Conservation (phyloP, 768 basidiomycete genomes). For the Suillus discolor region DNA sequence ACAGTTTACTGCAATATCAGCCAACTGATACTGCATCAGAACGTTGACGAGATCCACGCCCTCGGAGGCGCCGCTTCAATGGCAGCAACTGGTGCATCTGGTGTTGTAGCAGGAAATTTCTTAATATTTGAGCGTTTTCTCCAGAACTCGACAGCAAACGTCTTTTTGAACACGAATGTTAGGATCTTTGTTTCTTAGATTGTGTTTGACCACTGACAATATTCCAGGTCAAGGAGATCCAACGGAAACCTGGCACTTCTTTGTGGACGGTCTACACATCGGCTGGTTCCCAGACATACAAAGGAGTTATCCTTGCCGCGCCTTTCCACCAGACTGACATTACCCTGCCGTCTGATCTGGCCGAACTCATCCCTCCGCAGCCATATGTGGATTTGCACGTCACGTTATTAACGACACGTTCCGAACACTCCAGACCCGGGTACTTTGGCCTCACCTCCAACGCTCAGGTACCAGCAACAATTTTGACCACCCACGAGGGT, state of each 20-base stretch:
- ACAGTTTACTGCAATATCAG: constrained; percentile 1
- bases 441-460: constrained; percentile 65
- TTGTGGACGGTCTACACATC: constrained; percentile 57
- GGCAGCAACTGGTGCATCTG: constrained; percentile 66
- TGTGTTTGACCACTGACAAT: constrained; percentile 4
- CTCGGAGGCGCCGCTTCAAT: constrained; percentile 73
- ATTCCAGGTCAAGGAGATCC: constrained; percentile 55
- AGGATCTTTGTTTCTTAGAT: constrained; percentile 12
- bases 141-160: constrained; percentile 63
- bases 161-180: constrained; percentile 74
- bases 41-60: constrained; percentile 73
- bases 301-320: constrained; percentile 82
- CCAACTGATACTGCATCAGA: constrained; percentile 37
- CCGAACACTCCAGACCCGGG: constrained; percentile 55
- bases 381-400: constrained; percentile 87
- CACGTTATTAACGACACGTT: constrained; percentile 83
- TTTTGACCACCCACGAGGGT: constrained; percentile 77
- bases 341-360: constrained; percentile 47
- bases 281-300: constrained; percentile 55
- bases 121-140: constrained; percentile 85
- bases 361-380: constrained; percentile 60
- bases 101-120: constrained; percentile 80
- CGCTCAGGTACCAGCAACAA: constrained; percentile 54
- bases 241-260: constrained; percentile 42
- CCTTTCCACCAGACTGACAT: constrained; percentile 78